These are phyloP conservation scores for Limtongozyma cylindracea DNA, from an alignment of 805 yeast species.

Conservation along the genomic window DNA sequence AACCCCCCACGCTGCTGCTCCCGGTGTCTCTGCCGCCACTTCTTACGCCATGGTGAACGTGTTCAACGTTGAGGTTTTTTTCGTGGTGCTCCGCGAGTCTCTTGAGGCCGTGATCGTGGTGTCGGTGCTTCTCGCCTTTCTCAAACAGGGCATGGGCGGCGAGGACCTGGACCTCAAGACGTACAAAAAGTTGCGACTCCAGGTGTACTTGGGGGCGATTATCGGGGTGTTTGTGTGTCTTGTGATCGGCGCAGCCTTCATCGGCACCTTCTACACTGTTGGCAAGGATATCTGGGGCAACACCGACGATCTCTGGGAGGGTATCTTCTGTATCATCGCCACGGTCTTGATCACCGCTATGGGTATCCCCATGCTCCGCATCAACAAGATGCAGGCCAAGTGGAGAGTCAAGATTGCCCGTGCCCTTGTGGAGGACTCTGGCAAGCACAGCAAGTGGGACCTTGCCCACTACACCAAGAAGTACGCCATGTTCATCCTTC, in stretches of 20 bases:
- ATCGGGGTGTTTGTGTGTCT: not conserved
- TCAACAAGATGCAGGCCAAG: not conserved
- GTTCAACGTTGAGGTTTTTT: not conserved
- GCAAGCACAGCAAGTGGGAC: slow-evolving; percentile 13
- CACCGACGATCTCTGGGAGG: not conserved
- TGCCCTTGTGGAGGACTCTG: not conserved
- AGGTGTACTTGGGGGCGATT: not conserved
- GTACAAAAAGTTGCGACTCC: not conserved
- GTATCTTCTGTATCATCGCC: not conserved
- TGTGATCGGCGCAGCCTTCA: not conserved
- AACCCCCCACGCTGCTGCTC: not conserved
- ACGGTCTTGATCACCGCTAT: not conserved
- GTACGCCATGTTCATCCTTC: slow-evolving; percentile 74
- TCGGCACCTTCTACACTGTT: not conserved
- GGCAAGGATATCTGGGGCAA: not conserved
- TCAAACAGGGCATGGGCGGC: not conserved
- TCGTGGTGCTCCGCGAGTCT: not conserved
- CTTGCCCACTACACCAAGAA: slow-evolving; percentile 34
- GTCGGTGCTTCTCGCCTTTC: not conserved
- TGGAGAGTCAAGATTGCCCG: not conserved
- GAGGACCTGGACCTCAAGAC: not conserved
- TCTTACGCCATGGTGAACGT: not conserved
- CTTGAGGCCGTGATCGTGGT: not conserved
- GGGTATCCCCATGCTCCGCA: not conserved
- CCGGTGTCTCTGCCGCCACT: not conserved